Base-by-base conservation (phyloP, 1,284 basidiomycete genomes). In the Ustilago bromivora region DNA sequence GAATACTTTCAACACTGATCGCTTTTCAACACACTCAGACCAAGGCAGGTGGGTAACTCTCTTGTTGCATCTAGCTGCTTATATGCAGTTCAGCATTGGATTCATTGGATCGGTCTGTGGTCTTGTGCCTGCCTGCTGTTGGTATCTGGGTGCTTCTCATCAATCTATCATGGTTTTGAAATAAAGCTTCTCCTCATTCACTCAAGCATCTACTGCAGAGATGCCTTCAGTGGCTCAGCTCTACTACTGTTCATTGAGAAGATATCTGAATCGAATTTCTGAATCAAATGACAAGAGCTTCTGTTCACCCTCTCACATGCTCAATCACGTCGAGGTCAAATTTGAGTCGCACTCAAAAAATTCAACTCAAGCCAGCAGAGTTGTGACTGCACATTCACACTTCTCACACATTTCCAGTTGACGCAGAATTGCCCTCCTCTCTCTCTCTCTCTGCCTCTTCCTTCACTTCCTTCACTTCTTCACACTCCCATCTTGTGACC, bases 281-380 rank as follows among this genome's bases (percentile, higher is more conserved):
- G 19, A 19, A 19, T 19, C 43, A 4, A 19, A 17, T 46, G 43
- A 19, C 19, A 10, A 19, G 43, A 46, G 52, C 52, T 54, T 4
- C 34, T 36, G 4, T 32, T 6, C 5, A 49, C 28, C 17, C 12
- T 19, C 57, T 47, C 51, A 49, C 57, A 23, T 17, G 36, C 36
- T 64, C 43, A 15, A 54, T 55, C 59, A 62, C 59, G 66, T 58
- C 59, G 17, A 43, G n/a, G 65, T 46, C 28, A 59, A 67, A 61
- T 57, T 67, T 47, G 54, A 67, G 57, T 60, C 58, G 65, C 65
- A 54, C 58, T 62, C 43, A 32, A 61, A 52, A 60, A 55, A 32
- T 40, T 34, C 43, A 12, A 32, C 32, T 9, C n/a, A 23, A 57
- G 60, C 13, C 49, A 58, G 57, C 63, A 31, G 32, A 51, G 57